Conservation (phyloP, 768 basidiomycete genomes). For the Rhizopogon sp. region DNA sequence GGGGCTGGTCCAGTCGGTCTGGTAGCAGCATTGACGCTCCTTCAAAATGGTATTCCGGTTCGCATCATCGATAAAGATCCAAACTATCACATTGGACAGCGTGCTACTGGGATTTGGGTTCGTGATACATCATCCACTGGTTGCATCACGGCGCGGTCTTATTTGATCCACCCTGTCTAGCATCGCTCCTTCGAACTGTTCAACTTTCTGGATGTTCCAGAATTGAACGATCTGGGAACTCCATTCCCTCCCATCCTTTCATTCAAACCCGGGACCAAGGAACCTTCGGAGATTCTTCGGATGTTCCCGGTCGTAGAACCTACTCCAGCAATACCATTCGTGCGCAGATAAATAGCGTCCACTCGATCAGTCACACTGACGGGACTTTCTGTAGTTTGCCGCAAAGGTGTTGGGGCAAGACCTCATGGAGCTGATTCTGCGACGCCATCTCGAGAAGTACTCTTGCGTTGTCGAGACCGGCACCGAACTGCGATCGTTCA, state of each 20-base stretch:
- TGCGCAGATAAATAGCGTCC: constrained; percentile 20
- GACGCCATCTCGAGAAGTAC: background rate
- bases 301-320: constrained; percentile 16
- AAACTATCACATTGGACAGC: constrained; percentile 29
- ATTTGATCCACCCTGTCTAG: constrained; percentile 13
- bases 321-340: constrained; percentile 1
- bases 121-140: background rate
- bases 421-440: constrained; percentile 17
- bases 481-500: constrained; percentile 28
- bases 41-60: background rate
- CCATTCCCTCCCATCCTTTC: constrained; percentile 22
- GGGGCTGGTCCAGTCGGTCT: constrained; percentile 5
- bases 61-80: constrained; percentile 9
- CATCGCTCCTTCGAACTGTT: constrained; percentile 34
- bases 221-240: constrained; percentile 27
- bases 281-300: background rate
- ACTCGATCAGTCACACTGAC: constrained; percentile 1
- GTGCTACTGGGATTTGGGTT: constrained; percentile 34
- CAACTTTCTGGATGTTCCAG: constrained; percentile 21
- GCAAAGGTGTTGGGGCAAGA: constrained; percentile 6
- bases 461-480: constrained; percentile 27
- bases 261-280: constrained; percentile 19
- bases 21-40: constrained; percentile 5
- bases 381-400: background rate
- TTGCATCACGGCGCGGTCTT: background rate